A percentile compares a stretch with the other conserved stretches of the same genome.
phyloP scores from a whole-genome alignment of 371 early-diverging fungal species.

The Mortierella sp. region DNA sequence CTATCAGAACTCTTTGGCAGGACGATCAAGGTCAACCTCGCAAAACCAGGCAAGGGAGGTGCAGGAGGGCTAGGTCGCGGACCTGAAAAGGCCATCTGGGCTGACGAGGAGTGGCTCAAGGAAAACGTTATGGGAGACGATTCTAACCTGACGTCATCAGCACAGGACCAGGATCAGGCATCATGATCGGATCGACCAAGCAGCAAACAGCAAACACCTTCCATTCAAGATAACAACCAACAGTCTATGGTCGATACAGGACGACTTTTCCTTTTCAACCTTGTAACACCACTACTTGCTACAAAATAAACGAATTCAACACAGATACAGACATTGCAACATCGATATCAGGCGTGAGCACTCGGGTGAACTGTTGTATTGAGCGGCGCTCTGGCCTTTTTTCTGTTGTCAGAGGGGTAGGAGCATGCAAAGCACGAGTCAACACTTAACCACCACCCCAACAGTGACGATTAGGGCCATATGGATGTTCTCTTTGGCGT shows the following conservation, averaged over 20 bases:
- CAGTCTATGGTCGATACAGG: neutral
- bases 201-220: neutral
- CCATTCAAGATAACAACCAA: neutral
- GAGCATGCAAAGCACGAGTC: neutral
- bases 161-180: slow-evolving; percentile 19
- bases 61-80: slow-evolving; percentile 65
- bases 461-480: neutral
- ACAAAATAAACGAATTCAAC: neutral
- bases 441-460: neutral
- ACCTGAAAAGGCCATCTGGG: slow-evolving; percentile 70
- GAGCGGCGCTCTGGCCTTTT: neutral
- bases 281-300: neutral
- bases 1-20: slow-evolving; percentile 89
- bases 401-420: neutral
- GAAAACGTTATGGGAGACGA: slow-evolving; percentile 64
- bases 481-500: neutral
- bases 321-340: neutral
- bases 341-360: neutral
- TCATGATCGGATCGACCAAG: too few species aligned
- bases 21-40: slow-evolving; percentile 90
- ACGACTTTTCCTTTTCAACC: neutral
- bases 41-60: slow-evolving; percentile 81
- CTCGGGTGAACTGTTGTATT: neutral
- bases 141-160: neutral
- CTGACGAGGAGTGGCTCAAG: slow-evolving; percentile 81